Evolutionary conservation across 2,329 filamentous ascomycete species (phyloP).

Genomic region (Samsoniella hepiali): DNA sequence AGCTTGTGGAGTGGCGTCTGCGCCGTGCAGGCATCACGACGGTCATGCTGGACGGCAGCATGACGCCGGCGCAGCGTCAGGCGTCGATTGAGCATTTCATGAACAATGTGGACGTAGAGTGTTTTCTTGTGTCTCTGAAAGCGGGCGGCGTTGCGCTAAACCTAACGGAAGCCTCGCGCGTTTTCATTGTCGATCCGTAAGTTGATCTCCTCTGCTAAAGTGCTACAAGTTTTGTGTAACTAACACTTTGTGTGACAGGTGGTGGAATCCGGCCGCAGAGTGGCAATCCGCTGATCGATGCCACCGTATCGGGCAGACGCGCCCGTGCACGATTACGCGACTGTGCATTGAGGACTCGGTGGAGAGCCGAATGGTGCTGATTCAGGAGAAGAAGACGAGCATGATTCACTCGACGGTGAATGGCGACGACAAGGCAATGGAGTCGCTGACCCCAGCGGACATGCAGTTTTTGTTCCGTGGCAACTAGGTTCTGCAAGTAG

Average conservation of each 20-base stretch:
- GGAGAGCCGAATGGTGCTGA: constrained; percentile 88
- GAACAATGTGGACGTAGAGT: constrained; percentile 90
- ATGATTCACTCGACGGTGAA: constrained; percentile 99
- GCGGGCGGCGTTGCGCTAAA: constrained; percentile 95
- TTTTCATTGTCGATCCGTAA: constrained; percentile 95
- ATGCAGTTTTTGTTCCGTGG: constrained; percentile 94
- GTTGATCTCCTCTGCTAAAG: constrained; percentile 35
- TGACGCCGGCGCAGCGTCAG: constrained; percentile 91
- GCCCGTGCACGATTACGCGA: constrained; percentile 90
- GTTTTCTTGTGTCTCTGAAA: constrained; percentile 93
- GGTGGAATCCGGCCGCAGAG: constrained; percentile 99
- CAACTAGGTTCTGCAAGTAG: constrained; percentile 5
- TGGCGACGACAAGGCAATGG: constrained; percentile 84
- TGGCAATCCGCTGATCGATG: constrained; percentile 96
- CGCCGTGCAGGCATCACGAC: constrained; percentile 96
- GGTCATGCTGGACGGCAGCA: constrained; percentile 96
- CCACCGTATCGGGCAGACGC: constrained; percentile 91
- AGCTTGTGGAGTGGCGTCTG: constrained; percentile 94
- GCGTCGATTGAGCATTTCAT: constrained; percentile 96
- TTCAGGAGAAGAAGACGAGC: constrained; percentile 98
- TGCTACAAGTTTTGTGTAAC: background rate
- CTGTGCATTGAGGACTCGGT: constrained; percentile 97
- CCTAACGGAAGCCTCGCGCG: constrained; percentile 86
- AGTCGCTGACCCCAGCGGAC: constrained; percentile 85
- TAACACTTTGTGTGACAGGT: constrained; percentile 51